Percentiles rank a stretch among this genome's conserved stretches.
Evolutionary conservation across 352 stramenopile species (phyloP).

Genomic region (Globisporangium lucens): DNA sequence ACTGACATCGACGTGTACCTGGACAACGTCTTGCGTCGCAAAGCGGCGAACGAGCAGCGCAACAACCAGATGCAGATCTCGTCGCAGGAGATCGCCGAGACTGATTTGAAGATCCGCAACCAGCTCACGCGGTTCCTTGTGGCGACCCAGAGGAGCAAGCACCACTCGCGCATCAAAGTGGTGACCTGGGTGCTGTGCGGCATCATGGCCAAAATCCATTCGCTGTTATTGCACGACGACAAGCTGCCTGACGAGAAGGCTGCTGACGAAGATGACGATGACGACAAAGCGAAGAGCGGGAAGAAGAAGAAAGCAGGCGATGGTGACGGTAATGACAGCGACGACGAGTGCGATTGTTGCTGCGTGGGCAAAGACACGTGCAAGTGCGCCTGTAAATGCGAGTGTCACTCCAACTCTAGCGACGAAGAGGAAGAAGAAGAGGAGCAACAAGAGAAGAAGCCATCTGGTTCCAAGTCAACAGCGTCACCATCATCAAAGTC

Average conservation of each 20-base stretch:
- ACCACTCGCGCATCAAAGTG: slow-evolving; percentile 81
- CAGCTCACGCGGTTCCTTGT: slow-evolving; percentile 75
- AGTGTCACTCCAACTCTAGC: slow-evolving; percentile 67
- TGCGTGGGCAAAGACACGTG: slow-evolving; percentile 60
- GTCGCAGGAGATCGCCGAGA: slow-evolving; percentile 68
- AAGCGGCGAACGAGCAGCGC: slow-evolving; percentile 35
- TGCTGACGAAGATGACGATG: slow-evolving; percentile 22
- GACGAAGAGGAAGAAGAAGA: slow-evolving; percentile 29
- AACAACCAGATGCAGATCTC: slow-evolving; percentile 45
- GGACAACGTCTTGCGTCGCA: slow-evolving; percentile 72
- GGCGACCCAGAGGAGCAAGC: slow-evolving; percentile 66
- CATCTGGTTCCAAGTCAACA: slow-evolving; percentile 9
- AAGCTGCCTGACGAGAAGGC: slow-evolving; percentile 44
- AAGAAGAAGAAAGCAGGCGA: slow-evolving; percentile 21
- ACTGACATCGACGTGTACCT: slow-evolving; percentile 82
- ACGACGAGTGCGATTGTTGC: slow-evolving; percentile 75
- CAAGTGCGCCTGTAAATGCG: slow-evolving; percentile 54
- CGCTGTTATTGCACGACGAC: slow-evolving; percentile 65
- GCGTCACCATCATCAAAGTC: slow-evolving; percentile 18
- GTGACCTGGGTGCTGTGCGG: slow-evolving; percentile 86
- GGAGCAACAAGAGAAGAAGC: slow-evolving; percentile 16
- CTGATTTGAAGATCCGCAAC: slow-evolving; percentile 72
- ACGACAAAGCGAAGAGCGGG: slow-evolving; percentile 51
- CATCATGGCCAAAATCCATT: slow-evolving; percentile 83
- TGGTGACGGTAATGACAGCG: slow-evolving; percentile 47